Evolutionary conservation across 495 filamentous ascomycete genomes (phyloP).

Genomic region (Aspergillus ostianus): DNA sequence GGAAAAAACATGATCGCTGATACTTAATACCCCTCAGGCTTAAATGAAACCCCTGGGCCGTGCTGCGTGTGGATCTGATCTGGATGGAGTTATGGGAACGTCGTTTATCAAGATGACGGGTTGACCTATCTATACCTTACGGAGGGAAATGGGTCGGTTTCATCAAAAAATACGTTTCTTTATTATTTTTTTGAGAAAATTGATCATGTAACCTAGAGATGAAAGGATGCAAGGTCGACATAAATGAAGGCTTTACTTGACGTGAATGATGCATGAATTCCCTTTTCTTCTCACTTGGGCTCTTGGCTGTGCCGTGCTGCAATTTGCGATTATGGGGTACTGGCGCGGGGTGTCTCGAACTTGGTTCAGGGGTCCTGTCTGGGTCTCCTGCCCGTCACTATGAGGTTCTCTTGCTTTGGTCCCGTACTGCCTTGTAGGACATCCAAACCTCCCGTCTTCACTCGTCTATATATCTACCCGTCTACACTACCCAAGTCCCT

Average conservation of each 20-base stretch:
- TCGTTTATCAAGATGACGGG: slow-evolving; percentile 34
- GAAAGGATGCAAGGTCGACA: slow-evolving; percentile 44
- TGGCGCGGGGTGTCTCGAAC: too few species aligned
- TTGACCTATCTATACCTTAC: slow-evolving; percentile 34
- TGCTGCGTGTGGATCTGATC: slow-evolving; percentile 40
- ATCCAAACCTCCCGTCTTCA: slow-evolving; percentile 3
- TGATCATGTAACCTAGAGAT: slow-evolving; percentile 44
- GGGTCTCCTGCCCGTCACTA: too few species aligned
- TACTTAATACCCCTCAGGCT: slow-evolving; percentile 27
- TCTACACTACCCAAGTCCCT: too few species aligned
- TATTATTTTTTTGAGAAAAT: slow-evolving; percentile 29
- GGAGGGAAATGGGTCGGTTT: slow-evolving; percentile 34
- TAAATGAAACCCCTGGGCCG: slow-evolving; percentile 31
- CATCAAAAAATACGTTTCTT: slow-evolving; percentile 27
- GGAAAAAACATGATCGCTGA: slow-evolving; percentile 5
- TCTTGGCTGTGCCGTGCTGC: neutral
- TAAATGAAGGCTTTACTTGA: slow-evolving; percentile 38
- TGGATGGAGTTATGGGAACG: slow-evolving; percentile 39
- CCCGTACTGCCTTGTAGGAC: neutral
- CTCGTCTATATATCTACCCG: slow-evolving; percentile 1
- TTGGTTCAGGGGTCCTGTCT: too few species aligned
- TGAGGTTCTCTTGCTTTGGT: too few species aligned
- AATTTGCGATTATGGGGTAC: too few species aligned
- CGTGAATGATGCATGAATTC: slow-evolving; percentile 34
- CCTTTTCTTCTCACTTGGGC: neutral